Evolutionary conservation across 768 basidiomycete species (phyloP).

Genomic region (Trametes maxima): DNA sequence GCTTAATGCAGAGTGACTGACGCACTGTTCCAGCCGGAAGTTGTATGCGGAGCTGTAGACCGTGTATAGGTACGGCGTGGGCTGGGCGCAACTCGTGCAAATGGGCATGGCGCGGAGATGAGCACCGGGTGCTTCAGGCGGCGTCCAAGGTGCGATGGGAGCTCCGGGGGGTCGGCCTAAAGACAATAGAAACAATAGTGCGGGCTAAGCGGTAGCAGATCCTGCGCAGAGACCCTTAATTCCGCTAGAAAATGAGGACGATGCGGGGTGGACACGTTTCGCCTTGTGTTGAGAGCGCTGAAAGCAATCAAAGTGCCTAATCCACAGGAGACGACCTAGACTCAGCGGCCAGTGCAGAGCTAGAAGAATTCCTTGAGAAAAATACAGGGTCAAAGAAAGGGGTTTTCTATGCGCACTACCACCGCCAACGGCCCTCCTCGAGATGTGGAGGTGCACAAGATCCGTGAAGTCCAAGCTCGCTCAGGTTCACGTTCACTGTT

Average conservation of each 20-base stretch:
- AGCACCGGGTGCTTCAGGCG: neutral
- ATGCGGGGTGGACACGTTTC: constrained; percentile 8
- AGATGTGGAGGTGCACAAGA: too few relatives aligned
- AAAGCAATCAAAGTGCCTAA: neutral
- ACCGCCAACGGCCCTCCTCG: too few relatives aligned
- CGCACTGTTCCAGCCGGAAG: constrained; percentile 82
- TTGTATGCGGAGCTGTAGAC: constrained; percentile 80
- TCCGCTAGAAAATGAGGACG: neutral
- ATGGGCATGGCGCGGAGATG: constrained; percentile 60
- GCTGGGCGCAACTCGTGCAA: constrained; percentile 73
- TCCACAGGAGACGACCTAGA: neutral
- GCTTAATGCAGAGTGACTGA: constrained; percentile 41
- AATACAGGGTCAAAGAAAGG: too few relatives aligned
- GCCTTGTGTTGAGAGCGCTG: neutral
- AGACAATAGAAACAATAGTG: constrained; percentile 6
- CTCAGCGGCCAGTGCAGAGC: neutral
- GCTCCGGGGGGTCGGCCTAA: neutral
- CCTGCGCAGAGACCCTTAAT: neutral
- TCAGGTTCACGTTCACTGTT: too few relatives aligned
- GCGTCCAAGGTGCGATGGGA: neutral
- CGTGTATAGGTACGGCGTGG: constrained; percentile 74
- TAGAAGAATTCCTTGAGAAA: too few relatives aligned
- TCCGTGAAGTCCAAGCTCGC: too few relatives aligned
- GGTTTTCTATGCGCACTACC: too few relatives aligned
- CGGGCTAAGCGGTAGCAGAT: neutral